Evolutionary conservation across 257 asterid genomes (phyloP).

Genomic region (Craterostigma plantagineum): DNA sequence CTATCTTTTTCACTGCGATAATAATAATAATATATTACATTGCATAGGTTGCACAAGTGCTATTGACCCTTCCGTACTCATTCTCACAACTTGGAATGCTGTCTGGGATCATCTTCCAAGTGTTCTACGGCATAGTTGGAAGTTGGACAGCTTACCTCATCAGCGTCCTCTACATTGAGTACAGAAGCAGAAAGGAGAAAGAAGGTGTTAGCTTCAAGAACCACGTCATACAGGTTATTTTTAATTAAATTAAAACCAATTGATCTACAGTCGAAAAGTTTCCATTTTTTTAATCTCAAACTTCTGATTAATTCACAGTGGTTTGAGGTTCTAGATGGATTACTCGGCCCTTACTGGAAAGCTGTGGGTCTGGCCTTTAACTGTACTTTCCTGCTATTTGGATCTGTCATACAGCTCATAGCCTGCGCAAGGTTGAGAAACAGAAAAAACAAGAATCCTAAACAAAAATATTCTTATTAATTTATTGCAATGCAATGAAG

Average conservation of each 20-base stretch:
- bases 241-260: too few species aligned
- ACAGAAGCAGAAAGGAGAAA: slow-evolving; percentile 65
- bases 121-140: slow-evolving; percentile 62
- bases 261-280: too few species aligned
- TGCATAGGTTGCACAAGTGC: slow-evolving; percentile 85
- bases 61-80: slow-evolving; percentile 72
- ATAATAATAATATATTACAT: background rate
- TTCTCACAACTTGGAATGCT: slow-evolving; percentile 74
- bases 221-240: slow-evolving; percentile 75
- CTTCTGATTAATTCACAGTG: slow-evolving; percentile 23
- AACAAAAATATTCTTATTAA: too few species aligned
- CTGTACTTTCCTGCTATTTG: slow-evolving; percentile 67
- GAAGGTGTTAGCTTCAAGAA: slow-evolving; percentile 72
- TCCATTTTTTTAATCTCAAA: too few species aligned
- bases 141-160: slow-evolving; percentile 90
- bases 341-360: slow-evolving; percentile 78
- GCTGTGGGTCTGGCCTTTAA: slow-evolving; percentile 67
- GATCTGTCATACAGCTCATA: slow-evolving; percentile 81
- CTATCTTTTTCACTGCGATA: too few species aligned
- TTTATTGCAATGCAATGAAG: too few species aligned
- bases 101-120: slow-evolving; percentile 48
- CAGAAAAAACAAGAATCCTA: too few species aligned
- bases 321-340: slow-evolving; percentile 81
- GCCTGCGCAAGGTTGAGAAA: slow-evolving; percentile 95
- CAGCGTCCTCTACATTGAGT: slow-evolving; percentile 60